These are phyloP conservation scores for Pseudogymnoascus destructans DNA, from an alignment of 2,329 filamentous ascomycete genomes.

Conservation along the genomic window DNA sequence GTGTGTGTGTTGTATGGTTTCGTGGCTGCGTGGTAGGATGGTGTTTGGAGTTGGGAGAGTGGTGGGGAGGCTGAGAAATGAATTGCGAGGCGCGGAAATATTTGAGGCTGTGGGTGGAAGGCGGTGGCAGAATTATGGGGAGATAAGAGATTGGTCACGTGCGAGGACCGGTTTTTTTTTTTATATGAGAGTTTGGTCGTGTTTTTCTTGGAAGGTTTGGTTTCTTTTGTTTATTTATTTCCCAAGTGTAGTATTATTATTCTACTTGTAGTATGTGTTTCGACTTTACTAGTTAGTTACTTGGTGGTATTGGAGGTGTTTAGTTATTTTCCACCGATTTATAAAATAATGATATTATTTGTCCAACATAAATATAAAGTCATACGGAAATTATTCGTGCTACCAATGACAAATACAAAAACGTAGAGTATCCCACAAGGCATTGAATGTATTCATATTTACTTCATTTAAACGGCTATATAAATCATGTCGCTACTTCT, in stretches of 20 bases:
- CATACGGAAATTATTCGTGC: neutral
- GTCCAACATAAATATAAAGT: neutral
- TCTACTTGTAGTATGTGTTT: neutral
- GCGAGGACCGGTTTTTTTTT: neutral
- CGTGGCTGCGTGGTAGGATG: neutral
- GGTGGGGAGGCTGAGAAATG: neutral
- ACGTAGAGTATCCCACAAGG: neutral
- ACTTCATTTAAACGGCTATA: neutral
- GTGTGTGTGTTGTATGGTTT: slow-evolving; percentile 9
- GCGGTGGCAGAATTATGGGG: slow-evolving; percentile 8
- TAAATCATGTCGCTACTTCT: neutral
- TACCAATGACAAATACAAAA: neutral
- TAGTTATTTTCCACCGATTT: neutral
- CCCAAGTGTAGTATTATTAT: neutral
- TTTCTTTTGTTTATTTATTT: neutral
- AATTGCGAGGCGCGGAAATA: neutral
- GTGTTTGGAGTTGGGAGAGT: neutral
- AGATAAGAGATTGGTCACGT: neutral
- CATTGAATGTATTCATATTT: neutral
- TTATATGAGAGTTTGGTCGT: neutral
- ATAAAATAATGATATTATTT: neutral
- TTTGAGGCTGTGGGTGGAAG: neutral
- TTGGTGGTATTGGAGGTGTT: neutral
- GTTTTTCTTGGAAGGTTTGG: too few species aligned
- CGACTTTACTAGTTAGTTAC: neutral